Evolutionary conservation across 306 rosid genomes (phyloP).

Genomic region (Fagus crenata): DNA sequence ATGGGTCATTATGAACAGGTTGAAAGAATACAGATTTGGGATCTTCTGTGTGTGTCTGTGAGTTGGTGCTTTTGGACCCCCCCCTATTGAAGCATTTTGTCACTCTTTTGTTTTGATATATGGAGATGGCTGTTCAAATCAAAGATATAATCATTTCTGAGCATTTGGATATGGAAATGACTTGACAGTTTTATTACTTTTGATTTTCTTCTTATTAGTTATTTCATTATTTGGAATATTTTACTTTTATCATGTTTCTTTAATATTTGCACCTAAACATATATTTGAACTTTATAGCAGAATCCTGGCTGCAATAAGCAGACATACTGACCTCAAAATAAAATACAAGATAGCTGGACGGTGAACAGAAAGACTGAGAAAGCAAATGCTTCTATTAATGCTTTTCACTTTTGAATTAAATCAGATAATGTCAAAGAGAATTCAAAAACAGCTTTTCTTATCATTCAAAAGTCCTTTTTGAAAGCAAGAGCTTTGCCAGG

Average conservation of each 20-base stretch:
- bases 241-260: too few species aligned
- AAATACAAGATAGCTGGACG: too few species aligned
- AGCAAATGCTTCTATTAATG: too few species aligned
- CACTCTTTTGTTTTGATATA: conserved; percentile 15
- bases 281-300: too few species aligned
- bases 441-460: conserved; percentile 3
- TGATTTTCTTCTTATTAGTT: not conserved
- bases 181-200: not conserved
- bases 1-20: conserved; percentile 51
- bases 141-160: not conserved
- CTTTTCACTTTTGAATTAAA: too few species aligned
- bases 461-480: conserved; percentile 28
- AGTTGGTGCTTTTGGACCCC: conserved; percentile 20
- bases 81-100: conserved; percentile 35
- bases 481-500: conserved; percentile 23
- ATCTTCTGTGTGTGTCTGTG: conserved; percentile 32
- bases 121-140: conserved; percentile 24
- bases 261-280: too few species aligned
- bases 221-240: not conserved
- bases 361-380: too few species aligned
- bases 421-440: too few species aligned
- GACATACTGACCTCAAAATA: too few species aligned
- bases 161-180: conserved; percentile 18
- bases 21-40: conserved; percentile 34
- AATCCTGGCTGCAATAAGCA: too few species aligned